These are phyloP conservation scores for Solanum habrochaites DNA, from an alignment of 257 asterid species.

Conservation along the genomic window DNA sequence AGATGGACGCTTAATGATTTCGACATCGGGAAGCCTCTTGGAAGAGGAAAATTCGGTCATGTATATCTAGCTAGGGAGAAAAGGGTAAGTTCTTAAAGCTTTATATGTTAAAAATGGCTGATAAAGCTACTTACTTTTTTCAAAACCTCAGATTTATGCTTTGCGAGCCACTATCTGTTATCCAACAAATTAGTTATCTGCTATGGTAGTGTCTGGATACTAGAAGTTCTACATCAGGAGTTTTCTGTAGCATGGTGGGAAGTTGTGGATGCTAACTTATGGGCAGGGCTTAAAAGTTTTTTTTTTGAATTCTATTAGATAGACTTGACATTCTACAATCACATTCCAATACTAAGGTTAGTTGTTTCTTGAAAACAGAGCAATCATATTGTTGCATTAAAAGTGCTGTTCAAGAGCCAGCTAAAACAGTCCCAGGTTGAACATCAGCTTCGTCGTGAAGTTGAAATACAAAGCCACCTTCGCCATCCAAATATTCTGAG, in stretches of 20 bases:
- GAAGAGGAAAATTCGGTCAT: constrained; percentile 89
- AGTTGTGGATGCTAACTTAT: not conserved
- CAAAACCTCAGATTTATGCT: not conserved
- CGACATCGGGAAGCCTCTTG: constrained; percentile 88
- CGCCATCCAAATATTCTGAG: constrained; percentile 90
- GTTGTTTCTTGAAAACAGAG: constrained; percentile 37
- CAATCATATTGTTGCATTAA: constrained; percentile 80
- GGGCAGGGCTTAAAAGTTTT: not conserved
- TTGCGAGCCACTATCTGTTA: not conserved
- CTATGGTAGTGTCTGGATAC: not conserved
- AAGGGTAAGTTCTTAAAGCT: constrained; percentile 24
- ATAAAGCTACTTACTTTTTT: not conserved
- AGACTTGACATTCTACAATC: not conserved
- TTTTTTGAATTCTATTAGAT: not conserved
- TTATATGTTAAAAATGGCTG: not conserved
- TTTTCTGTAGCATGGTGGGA: not conserved
- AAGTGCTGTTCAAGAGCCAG: constrained; percentile 83
- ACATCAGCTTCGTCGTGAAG: constrained; percentile 96
- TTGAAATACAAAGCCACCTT: constrained; percentile 92
- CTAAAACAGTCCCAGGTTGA: constrained; percentile 86
- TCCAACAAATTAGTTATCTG: not conserved
- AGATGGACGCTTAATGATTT: constrained; percentile 72
- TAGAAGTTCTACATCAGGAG: not conserved
- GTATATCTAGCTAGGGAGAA: constrained; percentile 83
- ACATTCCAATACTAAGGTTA: not conserved